Evolutionary conservation across 345 rosid genomes (phyloP).

Genomic region (Mallotus nudiflorus): DNA sequence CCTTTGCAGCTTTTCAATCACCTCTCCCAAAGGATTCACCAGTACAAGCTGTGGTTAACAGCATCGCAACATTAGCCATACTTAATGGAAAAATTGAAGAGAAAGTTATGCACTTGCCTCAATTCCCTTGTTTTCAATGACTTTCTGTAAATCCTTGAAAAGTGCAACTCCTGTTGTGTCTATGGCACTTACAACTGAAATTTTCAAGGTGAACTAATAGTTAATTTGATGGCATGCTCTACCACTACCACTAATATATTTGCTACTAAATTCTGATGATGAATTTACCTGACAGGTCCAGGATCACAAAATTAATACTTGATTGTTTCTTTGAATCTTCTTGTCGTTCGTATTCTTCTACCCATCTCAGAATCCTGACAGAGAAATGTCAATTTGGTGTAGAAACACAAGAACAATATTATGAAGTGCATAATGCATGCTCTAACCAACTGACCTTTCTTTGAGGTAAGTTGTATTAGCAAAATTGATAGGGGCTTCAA

Average conservation of each 20-base stretch:
- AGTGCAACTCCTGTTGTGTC: conserved; percentile 85
- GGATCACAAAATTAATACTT: conserved; percentile 52
- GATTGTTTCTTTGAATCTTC: conserved; percentile 53
- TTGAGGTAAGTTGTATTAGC: conserved; percentile 83
- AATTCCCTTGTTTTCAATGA: conserved; percentile 48
- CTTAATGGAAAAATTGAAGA: neutral
- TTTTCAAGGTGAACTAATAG: neutral
- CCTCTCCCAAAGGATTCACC: conserved; percentile 92
- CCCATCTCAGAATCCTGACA: conserved; percentile 72
- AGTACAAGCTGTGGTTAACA: conserved; percentile 60
- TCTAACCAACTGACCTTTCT: conserved; percentile 51
- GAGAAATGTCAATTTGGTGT: neutral
- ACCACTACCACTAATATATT: too few relatives aligned
- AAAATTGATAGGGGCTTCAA: conserved; percentile 85
- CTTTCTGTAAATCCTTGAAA: conserved; percentile 61
- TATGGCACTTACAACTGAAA: conserved; percentile 70
- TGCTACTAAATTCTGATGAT: neutral
- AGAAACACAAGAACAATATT: neutral
- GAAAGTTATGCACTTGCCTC: conserved; percentile 44
- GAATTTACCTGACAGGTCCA: conserved; percentile 71
- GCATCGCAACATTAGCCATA: neutral
- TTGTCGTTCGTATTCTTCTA: conserved; percentile 69
- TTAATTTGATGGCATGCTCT: too few relatives aligned
- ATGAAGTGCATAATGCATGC: neutral
- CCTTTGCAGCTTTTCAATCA: conserved; percentile 72